phyloP scores from a whole-genome alignment of 208 protist species.

The Acanthamoeba sp. region DNA sequence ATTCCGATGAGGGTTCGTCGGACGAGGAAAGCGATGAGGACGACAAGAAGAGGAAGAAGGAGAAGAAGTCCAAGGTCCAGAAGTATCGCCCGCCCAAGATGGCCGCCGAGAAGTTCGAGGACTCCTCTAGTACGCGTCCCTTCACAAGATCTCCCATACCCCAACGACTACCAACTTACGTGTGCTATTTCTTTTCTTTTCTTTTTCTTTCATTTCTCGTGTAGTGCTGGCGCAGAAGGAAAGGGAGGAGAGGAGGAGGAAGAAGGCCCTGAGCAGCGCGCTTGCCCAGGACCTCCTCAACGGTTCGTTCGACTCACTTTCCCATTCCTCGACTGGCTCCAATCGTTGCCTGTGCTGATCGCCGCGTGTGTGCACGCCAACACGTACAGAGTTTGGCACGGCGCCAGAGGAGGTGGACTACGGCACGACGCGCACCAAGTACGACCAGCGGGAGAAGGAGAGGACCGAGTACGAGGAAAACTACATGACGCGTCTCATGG shows the following conservation, averaged over 20 bases:
- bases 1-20: neutral
- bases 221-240: neutral
- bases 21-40: neutral
- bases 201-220: neutral
- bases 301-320: neutral
- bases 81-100: neutral
- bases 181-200: neutral
- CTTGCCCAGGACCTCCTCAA: conserved; percentile 45
- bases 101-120: neutral
- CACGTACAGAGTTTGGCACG: conserved; percentile 67
- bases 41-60: too few species aligned
- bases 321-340: neutral
- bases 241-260: neutral
- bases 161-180: neutral
- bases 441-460: conserved; percentile 58
- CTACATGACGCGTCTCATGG: conserved; percentile 70
- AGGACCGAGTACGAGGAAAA: conserved; percentile 75
- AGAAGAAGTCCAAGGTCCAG: neutral
- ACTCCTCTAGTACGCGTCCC: neutral
- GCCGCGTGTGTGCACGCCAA: neutral
- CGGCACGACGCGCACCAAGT: neutral
- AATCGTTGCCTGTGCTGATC: neutral
- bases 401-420: conserved; percentile 69
- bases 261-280: neutral
- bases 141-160: neutral